Base-by-base conservation (phyloP, 208 protist species). In the Crithidia sp. region DNA sequence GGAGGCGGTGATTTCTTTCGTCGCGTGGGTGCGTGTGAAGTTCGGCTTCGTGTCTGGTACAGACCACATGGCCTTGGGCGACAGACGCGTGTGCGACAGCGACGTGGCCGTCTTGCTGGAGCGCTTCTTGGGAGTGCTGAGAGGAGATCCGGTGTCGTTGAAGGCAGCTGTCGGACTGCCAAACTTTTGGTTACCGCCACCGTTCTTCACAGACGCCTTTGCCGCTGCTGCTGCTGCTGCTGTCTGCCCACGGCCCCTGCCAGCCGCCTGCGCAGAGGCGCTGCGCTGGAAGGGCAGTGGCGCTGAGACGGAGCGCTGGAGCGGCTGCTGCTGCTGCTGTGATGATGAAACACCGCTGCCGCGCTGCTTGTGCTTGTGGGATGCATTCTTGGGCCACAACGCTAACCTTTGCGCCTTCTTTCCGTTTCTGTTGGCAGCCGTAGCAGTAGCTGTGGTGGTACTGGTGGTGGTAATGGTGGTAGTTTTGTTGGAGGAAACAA, bases 11-110 rank as follows among this genome's bases (percentile, higher is more conserved):
- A 70, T 50, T 3, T 3, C 3, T 43, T 53, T 59, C 10, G 52
- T 12, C 5, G 67, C 71, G 76, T 79, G 82, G 63, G 40, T 74
- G 68, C 81, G 81, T 1, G 71, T 67, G 53, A 74, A 76, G 40
- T 39, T 36, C 16, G 14, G 40, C 10, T 49, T 43, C 10, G 73
- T 62, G 14, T n/a, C 43, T 2, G 6, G 5, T 12, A 57, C 41
- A 0, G 65, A 70, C 65, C 65, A 70, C 65, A 70, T 70, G 8
- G 65, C 65, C 40, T 70, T 70, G 4, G 65, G 65, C 10, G 65
- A 70, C 12, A 70, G 65, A n/a, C 41, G 63, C 4, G 49, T 4
- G 5, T 54, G 2, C 2, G 36, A 14, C 12, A 50, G 54, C 43
- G 39, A 54, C 13, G 50, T 61, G n/a, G 13, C 50, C 28, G 65